Evolutionary conservation across 75 land plant species (phyloP), one percentile per base, ranked within the genome.

Genomic region (Pseudotsuga menziesii): DNA sequence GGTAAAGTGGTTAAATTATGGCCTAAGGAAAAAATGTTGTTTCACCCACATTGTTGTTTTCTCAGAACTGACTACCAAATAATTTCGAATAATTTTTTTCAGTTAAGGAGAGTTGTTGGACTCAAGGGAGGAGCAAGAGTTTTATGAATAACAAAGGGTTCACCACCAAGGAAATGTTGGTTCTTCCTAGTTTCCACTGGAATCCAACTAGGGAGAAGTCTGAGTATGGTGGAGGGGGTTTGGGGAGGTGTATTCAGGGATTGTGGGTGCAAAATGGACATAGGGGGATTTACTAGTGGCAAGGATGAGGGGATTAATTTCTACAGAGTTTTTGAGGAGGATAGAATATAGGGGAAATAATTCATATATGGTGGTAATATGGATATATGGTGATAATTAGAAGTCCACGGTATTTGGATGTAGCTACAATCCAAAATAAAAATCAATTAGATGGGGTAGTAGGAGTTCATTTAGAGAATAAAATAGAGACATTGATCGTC

Each of bases 181-280:
- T 44, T 54, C 87, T 96, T 48, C 98, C 98, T 80, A 96, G 88
- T 11, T 96, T 87, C 1, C 98, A 96, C 1, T 80, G 96, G 20
- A 85, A 93, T 80, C 78, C 94, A 29, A 39, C 91, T 17, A 86
- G 85, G 16, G 98, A 96, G 79, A 94, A 93, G 82, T 79, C 84
- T n/a, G 86, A 85, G 75, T 81, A 80, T 1, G 3, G 59, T 15
- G 44, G 69, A 48, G 75, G 75, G 5, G 82, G 91, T 0, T 81
- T 87, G 44, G 92, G 94, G 17, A n/a, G 92, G 94, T 15, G 93
- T 91, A 4, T 91, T 89, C 71, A 77, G 82, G n/a, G 81, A 83
- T 15, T 89, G 86, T 71, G 89, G 92, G 16, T 32, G 88, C n/a
- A 39, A 39, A 20, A 72, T 74, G 44, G 72, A 36, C 29, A 57